A percentile compares a stretch with the other conserved stretches of the same genome.
Evolutionary conservation across 176 grass and related monocot genomes (phyloP).

Genomic region (Poa pratensis): DNA sequence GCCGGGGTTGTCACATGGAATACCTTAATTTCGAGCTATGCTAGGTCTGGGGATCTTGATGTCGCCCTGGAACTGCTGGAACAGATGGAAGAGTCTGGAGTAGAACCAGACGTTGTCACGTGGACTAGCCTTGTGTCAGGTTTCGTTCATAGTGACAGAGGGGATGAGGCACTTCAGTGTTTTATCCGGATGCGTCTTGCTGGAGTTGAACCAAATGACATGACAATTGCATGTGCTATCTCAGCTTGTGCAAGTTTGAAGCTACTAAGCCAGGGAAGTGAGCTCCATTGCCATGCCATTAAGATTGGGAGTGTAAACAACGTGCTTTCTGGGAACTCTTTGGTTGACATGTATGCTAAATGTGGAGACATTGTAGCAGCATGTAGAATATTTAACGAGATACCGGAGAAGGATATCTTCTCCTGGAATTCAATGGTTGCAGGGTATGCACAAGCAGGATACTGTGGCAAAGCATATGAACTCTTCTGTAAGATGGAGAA

Average conservation of each 20-base stretch:
- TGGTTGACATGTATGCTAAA: conserved; percentile 80
- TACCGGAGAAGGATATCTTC: conserved; percentile 74
- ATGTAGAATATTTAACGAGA: conserved; percentile 57
- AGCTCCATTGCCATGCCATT: conserved; percentile 67
- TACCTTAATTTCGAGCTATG: conserved; percentile 64
- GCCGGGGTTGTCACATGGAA: conserved; percentile 63
- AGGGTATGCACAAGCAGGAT: conserved; percentile 66
- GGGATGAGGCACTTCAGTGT: conserved; percentile 54
- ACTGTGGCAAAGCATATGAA: conserved; percentile 75
- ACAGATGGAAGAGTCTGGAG: conserved; percentile 61
- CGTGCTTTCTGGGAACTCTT: conserved; percentile 66
- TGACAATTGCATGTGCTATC: conserved; percentile 62
- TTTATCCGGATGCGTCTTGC: conserved; percentile 63
- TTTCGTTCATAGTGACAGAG: conserved; percentile 57
- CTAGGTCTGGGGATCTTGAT: conserved; percentile 58
- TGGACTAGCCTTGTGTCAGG: conserved; percentile 86
- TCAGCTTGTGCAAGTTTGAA: conserved; percentile 73
- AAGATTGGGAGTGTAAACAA: conserved; percentile 55
- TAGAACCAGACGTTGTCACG: conserved; percentile 63
- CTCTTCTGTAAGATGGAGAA: conserved; percentile 74
- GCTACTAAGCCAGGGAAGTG: conserved; percentile 51
- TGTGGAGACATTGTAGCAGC: conserved; percentile 61
- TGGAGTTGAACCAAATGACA: conserved; percentile 65
- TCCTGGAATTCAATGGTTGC: conserved; percentile 87
- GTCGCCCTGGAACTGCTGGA: conserved; percentile 59